Evolutionary conservation across 2,329 filamentous ascomycete genomes (phyloP).

Genomic region (Neofusicoccum sp.): DNA sequence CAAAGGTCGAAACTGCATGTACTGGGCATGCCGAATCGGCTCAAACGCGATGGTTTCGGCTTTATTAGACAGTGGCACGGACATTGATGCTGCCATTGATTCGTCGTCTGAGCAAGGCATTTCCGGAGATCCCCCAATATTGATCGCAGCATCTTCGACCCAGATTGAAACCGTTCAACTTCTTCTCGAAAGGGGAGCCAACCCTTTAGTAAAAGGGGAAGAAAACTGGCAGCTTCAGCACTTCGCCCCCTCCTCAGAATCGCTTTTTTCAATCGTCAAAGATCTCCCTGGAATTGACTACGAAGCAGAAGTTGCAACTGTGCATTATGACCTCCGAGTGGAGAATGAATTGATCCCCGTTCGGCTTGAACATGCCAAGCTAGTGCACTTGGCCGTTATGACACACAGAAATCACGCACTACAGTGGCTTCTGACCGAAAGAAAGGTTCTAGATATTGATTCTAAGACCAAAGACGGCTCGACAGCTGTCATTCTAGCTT

Average conservation of each 20-base stretch:
- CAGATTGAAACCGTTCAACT: background rate
- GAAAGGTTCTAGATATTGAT: background rate
- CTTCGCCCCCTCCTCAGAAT: background rate
- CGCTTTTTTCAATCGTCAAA: background rate
- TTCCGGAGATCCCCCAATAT: background rate
- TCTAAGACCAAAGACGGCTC: background rate
- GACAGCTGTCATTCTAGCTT: background rate
- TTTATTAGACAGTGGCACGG: background rate
- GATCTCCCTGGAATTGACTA: background rate
- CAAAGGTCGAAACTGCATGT: background rate
- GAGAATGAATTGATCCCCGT: too few relatives aligned
- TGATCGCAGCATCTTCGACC: background rate
- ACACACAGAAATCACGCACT: background rate
- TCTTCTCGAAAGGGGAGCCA: background rate
- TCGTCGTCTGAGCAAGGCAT: background rate
- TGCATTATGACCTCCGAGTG: background rate
- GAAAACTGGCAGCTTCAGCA: background rate
- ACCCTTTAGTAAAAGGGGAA: background rate
- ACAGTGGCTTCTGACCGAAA: background rate
- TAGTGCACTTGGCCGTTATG: background rate
- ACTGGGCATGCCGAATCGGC: background rate
- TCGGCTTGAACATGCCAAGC: background rate
- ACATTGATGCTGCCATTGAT: background rate
- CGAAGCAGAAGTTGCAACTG: background rate
- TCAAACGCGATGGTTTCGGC: background rate